Conservation (phyloP, 2,329 filamentous ascomycete genomes). For the Cytospora leucostoma region DNA sequence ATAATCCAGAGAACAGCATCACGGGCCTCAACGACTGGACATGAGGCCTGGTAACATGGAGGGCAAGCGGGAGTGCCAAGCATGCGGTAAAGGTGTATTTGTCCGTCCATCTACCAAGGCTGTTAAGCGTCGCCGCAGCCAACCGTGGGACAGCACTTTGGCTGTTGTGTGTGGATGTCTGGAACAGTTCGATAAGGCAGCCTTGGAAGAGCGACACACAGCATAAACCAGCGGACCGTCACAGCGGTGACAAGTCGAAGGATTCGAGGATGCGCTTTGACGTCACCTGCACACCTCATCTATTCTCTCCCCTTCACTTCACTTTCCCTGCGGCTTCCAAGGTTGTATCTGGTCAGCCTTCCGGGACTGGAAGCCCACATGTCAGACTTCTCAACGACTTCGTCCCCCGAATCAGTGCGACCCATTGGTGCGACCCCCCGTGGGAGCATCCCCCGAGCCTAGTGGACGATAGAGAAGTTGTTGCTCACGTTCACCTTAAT, state of each 20-base stretch:
- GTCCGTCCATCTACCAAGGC: not conserved
- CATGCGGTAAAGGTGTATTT: not conserved
- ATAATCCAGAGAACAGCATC: slow-evolving; percentile 8
- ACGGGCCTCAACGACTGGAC: slow-evolving; percentile 24
- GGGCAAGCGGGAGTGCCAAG: not conserved
- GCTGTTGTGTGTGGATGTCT: too few relatives aligned
- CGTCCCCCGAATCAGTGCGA: too few relatives aligned
- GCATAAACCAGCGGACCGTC: not conserved
- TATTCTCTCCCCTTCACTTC: not conserved
- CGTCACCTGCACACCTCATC: slow-evolving; percentile 17
- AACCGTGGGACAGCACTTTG: too few relatives aligned
- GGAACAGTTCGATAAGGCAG: not conserved
- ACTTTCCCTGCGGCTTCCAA: too few relatives aligned
- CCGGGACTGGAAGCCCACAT: not conserved
- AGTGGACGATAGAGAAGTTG: slow-evolving; percentile 8
- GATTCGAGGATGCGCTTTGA: slow-evolving; percentile 17
- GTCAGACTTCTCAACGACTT: too few relatives aligned
- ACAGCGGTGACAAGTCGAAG: not conserved
- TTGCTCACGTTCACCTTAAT: too few relatives aligned
- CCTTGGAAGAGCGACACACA: not conserved
- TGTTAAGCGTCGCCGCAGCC: slow-evolving; percentile 3
- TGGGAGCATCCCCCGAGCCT: slow-evolving; percentile 16
- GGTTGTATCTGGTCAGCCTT: slow-evolving; percentile 2
- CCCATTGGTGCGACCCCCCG: slow-evolving; percentile 9
- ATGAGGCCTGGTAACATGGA: slow-evolving; percentile 8